Evolutionary conservation across 306 rosid species (phyloP), one percentile per base, ranked within the genome.

Genomic region (Casuarina equisetifolia): DNA sequence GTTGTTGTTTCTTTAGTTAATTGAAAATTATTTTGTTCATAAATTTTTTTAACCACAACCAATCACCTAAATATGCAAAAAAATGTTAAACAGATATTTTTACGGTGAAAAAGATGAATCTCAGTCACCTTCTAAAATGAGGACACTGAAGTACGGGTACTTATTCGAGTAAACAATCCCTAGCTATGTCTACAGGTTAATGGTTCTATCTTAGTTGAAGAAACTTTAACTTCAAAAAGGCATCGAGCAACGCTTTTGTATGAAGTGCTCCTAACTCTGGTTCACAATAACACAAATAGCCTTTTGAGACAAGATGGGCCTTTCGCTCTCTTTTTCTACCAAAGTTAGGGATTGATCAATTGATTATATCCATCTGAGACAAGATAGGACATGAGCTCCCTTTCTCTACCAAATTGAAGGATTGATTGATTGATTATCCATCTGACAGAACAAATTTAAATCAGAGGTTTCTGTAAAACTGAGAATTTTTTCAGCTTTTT

Each of bases 331-430:
- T 43, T 69, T 69, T 38, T 69, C 38, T 9, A 13, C 15, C 71
- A 67, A 69, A 42, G 43, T 44, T 69, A 42, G 45, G 52, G 32
- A 25, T 25, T 25, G 25, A 70, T 35, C 25, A 49, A 25, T 20
- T 20, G 12, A 70, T 25, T 25, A 25, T 25, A 25, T 25, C 42
- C 13, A 49, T 48, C 58, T 19, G 6, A 70, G 54, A n/a, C 38
- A 17, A 69, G 73, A 69, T 44, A 43, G 17, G 10, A 52, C 35
- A 17, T 69, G 17, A 15, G 35, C 36, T 69, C 16, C 32, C 44
- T 43, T 69, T 70, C 58, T 48, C 43, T 12, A n/a, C 12, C 73
- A 69, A 70, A 45, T 70, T 48, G 48, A 20, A 70, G 55, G 19
- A 25, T 70, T 48, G 25, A 70, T 35, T 46, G 32, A 25, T 20